Evolutionary conservation across 2,329 filamentous ascomycete species (phyloP).

Genomic region (Lasiodiplodia sp.): DNA sequence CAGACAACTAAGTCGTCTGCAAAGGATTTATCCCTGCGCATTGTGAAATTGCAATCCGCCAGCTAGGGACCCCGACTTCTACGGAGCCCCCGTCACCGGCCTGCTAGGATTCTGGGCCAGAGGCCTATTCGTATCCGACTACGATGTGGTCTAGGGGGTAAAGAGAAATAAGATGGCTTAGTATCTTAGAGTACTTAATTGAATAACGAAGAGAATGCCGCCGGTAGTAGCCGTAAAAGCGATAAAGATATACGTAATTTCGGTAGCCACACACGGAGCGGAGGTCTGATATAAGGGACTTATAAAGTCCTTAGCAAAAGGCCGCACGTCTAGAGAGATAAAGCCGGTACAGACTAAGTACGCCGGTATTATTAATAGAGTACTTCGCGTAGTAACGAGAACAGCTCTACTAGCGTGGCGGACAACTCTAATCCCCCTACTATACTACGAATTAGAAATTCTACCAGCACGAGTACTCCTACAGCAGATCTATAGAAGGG

Average conservation of each 20-base stretch:
- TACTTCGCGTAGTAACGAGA: not conserved
- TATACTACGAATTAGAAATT: slow-evolving; percentile 3
- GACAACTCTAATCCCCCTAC: not conserved
- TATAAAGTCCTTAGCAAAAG: not conserved
- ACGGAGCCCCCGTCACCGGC: too few species aligned
- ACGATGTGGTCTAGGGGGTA: not conserved
- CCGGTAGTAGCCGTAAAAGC: too few species aligned
- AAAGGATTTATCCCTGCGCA: too few species aligned
- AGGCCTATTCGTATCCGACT: too few species aligned
- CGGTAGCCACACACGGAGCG: not conserved
- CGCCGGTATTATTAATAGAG: not conserved
- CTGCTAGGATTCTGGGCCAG: too few species aligned
- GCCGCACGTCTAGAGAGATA: not conserved
- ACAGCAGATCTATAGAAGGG: not conserved
- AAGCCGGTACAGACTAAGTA: not conserved
- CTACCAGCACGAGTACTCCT: not conserved
- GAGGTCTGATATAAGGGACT: slow-evolving; percentile 8
- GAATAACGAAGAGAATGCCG: too few species aligned
- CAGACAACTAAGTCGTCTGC: too few species aligned
- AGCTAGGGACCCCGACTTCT: too few species aligned
- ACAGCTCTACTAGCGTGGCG: not conserved
- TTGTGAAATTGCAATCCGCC: too few species aligned
- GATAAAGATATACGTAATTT: not conserved
- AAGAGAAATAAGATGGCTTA: slow-evolving; percentile 2
- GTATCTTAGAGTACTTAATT: not conserved